Conservation (phyloP, 2,329 filamentous ascomycete genomes). For the Colletotrichum sublineola region DNA sequence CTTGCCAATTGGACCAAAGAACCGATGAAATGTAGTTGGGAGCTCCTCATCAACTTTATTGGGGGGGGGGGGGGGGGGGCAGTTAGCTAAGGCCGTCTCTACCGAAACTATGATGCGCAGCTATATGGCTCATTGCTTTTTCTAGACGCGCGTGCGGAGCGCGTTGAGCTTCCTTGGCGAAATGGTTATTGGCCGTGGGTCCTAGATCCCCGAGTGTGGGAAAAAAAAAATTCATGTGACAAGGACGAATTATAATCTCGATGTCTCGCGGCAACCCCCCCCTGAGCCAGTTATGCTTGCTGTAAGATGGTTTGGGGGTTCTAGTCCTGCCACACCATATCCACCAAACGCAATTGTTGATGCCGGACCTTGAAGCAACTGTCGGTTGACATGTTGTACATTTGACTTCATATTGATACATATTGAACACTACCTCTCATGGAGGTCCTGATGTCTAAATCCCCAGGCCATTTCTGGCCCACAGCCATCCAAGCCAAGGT, state of each 20-base stretch:
- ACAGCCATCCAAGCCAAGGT: background rate
- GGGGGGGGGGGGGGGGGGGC: too few species aligned
- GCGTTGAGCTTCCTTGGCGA: background rate
- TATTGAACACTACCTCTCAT: constrained; percentile 18
- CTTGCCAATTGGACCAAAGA: background rate
- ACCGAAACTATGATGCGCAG: background rate
- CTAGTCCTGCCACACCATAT: background rate
- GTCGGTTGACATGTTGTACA: constrained; percentile 26
- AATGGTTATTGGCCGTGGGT: background rate
- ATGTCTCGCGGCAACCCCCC: background rate
- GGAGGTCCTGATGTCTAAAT: constrained; percentile 5
- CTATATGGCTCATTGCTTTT: constrained; percentile 11
- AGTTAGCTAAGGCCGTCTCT: background rate
- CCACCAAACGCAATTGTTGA: background rate
- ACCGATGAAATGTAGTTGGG: background rate
- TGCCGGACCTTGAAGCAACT: background rate
- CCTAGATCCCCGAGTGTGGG: background rate
- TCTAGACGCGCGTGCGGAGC: constrained; percentile 12
- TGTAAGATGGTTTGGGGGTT: too few species aligned
- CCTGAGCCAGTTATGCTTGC: background rate
- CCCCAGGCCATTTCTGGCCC: background rate
- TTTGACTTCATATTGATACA: constrained; percentile 40
- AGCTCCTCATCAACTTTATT: background rate
- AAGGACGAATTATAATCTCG: background rate
- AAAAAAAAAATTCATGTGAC: constrained; percentile 1